Base-by-base conservation (phyloP, 768 basidiomycete genomes). In the Cantharellus anzutake region DNA sequence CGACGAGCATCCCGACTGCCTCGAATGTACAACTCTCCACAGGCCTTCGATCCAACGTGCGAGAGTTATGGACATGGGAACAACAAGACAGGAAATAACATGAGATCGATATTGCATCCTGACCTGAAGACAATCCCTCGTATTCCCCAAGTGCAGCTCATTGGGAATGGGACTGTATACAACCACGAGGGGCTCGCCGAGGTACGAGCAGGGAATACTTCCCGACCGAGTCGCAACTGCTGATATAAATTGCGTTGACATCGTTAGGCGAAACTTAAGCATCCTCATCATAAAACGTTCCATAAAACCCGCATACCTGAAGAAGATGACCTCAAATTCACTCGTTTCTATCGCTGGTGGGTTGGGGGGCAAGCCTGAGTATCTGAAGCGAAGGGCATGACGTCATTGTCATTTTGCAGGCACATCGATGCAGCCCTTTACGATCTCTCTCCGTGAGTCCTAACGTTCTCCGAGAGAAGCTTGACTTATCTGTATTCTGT, bases 41-140 rank as follows among this genome's bases (percentile, higher is more conserved):
- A 89, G 88, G 83, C 83, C 0, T 92, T 92, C 68, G 89, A 92
- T 68, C 80, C 78, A 2, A 58, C 70, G 0, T 71, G 75, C 37
- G 74, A 79, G 65, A 79, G 70, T 64, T 91, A 92, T 65, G 89
- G 90, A 0, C 89, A 92, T 66, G 87, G 89, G 2, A 89, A 89
- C 70, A 87, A 88, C 74, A 87, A 88, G 75, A 88, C 84, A 0
- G 78, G 81, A 59, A 71, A 73, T 51, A 80, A 81, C 29, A 78
- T 76, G 65, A 83, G 83, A 66, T 90, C 88, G 2, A 84, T 92
- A 65, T 79, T 91, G 11, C 87, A 90, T 67, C 86, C 88, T 0
- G 86, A 91, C 68, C 78, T 92, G 65, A 93, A 90, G 75, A 91
- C 86, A 42, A 88, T 94, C 62, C 88, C 91, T 0, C 78, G 83